Base-by-base conservation (phyloP, 306 rosid genomes). In the Cicer pinnatifidum region DNA sequence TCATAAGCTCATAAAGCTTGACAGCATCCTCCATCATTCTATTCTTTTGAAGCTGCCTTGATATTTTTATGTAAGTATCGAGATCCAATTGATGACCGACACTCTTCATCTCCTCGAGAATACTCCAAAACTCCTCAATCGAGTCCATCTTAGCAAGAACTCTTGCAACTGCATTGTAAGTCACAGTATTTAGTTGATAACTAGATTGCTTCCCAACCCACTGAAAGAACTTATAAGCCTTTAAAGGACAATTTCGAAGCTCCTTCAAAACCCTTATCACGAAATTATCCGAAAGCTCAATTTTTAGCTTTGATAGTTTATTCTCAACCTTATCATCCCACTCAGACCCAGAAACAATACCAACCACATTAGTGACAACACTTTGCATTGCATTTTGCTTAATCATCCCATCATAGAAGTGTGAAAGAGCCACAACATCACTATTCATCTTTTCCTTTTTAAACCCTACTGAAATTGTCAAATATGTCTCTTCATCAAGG, bases 1-100 rank as follows among this genome's bases (percentile, higher is more conserved):
- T 89, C 96, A 90, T 92, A 77, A 77, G 79, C 86, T 90, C 97
- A 64, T 84, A 92, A 69, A 92, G 96, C 88, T 80, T 90, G 40
- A 92, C 97, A 1, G 91, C 90, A 17, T 90, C 96, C 71, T 85
- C 92, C 69, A 84, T 58, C 92, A 89, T 76, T 83, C 43, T 88
- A 64, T 28, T 63, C 89, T 84, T 92, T 66, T 85, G 91, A 73
- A 92, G 83, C 60, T 84, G 85, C 85, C 96, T 87, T 0, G 89
- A 84, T 62, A 90, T 77, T 86, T 90, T 92, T 46, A 90, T 41
- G 6, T 92, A 90, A 67, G 88, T 87, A 71, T 92, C 96, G 6
- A 90, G 75, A 74, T 92, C 97, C 72, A 92, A 20, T 64, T 87
- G 91, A 50, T 85, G 83, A 61, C 84, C 89, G 0, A 68, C 75